phyloP scores from a whole-genome alignment of 257 asterid genomes.

The Solanum arcanum region DNA sequence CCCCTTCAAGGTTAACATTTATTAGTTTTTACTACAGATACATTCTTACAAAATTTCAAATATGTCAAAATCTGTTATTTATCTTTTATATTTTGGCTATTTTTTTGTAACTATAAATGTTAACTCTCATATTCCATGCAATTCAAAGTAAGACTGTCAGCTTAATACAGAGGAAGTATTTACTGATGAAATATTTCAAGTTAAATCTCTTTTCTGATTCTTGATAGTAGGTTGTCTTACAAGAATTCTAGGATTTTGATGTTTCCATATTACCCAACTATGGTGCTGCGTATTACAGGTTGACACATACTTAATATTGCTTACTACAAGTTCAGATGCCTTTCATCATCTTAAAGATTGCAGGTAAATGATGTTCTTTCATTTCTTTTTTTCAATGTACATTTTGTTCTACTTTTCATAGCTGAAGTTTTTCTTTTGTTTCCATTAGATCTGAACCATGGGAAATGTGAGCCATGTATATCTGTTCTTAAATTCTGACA shows the following conservation, averaged over 20 bases:
- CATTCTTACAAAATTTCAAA: not conserved
- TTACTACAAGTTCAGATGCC: conserved; percentile 78
- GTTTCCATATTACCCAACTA: not conserved
- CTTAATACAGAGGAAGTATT: not conserved
- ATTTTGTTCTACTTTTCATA: not conserved
- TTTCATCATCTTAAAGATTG: conserved; percentile 86
- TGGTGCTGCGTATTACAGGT: conserved; percentile 30
- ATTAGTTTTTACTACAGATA: not conserved
- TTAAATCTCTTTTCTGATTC: not conserved
- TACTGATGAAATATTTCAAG: not conserved
- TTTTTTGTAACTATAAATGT: not conserved
- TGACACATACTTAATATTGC: conserved; percentile 81
- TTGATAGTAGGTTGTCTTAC: not conserved
- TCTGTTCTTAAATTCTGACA: not conserved
- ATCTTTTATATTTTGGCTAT: not conserved
- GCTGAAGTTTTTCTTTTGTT: not conserved
- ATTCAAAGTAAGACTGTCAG: not conserved
- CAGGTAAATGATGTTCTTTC: conserved; percentile 41
- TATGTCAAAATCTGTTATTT: not conserved
- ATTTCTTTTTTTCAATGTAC: not conserved
- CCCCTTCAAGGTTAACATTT: not conserved
- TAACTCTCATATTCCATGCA: not conserved
- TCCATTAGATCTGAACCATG: not conserved
- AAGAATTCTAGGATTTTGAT: not conserved
- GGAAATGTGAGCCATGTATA: not conserved